Evolutionary conservation across 2,329 filamentous ascomycete species (phyloP), one percentile per base, ranked within the genome.

Genomic region (Paracorniculantispora psalliotae): DNA sequence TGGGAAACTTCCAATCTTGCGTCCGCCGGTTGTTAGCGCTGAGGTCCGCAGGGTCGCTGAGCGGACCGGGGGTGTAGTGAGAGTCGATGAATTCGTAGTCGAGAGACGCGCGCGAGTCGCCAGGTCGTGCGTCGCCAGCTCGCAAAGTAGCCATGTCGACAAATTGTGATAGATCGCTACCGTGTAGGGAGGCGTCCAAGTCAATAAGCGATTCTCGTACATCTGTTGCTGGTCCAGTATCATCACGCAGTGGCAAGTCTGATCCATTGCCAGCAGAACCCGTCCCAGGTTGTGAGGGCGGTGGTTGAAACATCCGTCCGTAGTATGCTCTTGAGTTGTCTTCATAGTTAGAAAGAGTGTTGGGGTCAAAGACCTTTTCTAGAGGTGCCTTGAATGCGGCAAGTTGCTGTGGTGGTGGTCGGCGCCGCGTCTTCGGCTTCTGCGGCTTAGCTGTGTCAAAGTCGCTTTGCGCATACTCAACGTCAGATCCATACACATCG

Each of bases 131-230:
- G 26, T 58, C 56, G 7, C 72, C 75, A n/a, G 79, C 76, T 61
- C 73, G 79, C 62, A 87, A 82, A 4, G 84, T 87, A 57, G 81
- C 80, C 77, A 87, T 77, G 63, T 87, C 83, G 39, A 80, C 79
- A 62, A 86, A 87, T 56, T 76, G 79, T 1, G 83, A 82, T 1
- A 84, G 72, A 3, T 82, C 80, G 39, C 75, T 79, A 2, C 81
- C 82, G 46, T 79, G 75, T 7, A 87, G 72, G 19, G 83, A 86
- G 2, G 78, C 81, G 62, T 87, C 85, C 8, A 88, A 77, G 64
- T 88, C 85, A 59, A 88, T 88, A 19, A 87, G 75, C 0, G 84
- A 86, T 66, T 87, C 84, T 57, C 82, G 75, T n/a, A 86, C 77
- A 3, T 80, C 70, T 69, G 63, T 77, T 66, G 69, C 77, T 19